Conservation (phyloP, 345 rosid species). For the Conringia planisiliqua region DNA sequence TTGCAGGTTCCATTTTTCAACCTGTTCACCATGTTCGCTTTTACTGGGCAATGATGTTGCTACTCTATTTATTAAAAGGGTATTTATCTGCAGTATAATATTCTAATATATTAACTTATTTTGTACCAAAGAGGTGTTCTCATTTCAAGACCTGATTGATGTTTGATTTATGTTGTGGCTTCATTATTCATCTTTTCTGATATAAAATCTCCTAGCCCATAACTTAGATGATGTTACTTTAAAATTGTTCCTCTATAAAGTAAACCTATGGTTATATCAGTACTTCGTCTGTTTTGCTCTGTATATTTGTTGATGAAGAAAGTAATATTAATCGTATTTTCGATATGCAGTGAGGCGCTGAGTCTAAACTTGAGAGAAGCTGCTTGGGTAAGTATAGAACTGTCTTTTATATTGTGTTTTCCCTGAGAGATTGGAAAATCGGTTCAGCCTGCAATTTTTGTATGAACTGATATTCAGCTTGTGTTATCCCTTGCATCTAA, state of each 20-base stretch:
- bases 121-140: not conserved
- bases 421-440: not conserved
- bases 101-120: not conserved
- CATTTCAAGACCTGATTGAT: not conserved
- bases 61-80: not conserved
- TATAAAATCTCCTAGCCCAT: not conserved
- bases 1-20: not conserved
- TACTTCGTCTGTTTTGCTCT: not conserved
- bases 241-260: not conserved
- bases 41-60: not conserved
- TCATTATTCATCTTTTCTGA: slow-evolving; percentile 14
- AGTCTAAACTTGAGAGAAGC: slow-evolving; percentile 85
- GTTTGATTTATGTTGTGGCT: slow-evolving; percentile 10
- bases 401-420: not conserved
- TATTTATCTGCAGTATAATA: not conserved
- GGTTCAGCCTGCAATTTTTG: not conserved
- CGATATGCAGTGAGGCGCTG: slow-evolving; percentile 78
- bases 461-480: not conserved
- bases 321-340: not conserved
- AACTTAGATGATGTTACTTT: not conserved
- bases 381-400: slow-evolving; percentile 71
- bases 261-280: not conserved
- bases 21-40: slow-evolving; percentile 5
- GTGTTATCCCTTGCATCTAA: not conserved
- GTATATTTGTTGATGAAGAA: slow-evolving; percentile 12